Conservation (phyloP, 352 stramenopile species). For the Pythium dissotocum region DNA sequence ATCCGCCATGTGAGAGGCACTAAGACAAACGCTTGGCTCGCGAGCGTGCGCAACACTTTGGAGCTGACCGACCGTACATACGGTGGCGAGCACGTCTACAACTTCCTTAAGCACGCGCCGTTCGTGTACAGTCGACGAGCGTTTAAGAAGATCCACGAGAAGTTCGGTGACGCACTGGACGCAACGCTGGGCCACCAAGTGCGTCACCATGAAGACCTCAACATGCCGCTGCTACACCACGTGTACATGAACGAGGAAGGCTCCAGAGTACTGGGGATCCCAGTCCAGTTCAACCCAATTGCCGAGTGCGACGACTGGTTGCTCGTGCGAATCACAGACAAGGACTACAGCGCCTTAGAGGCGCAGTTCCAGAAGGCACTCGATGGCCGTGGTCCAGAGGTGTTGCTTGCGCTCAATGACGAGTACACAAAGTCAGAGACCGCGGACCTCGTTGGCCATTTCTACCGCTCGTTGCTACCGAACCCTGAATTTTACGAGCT, state of each 20-base stretch:
- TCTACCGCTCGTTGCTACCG: slow-evolving; percentile 66
- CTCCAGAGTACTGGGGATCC: slow-evolving; percentile 50
- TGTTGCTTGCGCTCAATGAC: slow-evolving; percentile 81
- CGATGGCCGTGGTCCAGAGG: slow-evolving; percentile 48
- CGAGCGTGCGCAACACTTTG: slow-evolving; percentile 78
- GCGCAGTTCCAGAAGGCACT: slow-evolving; percentile 42
- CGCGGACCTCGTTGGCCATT: slow-evolving; percentile 49
- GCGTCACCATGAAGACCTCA: slow-evolving; percentile 69
- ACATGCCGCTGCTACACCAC: slow-evolving; percentile 82
- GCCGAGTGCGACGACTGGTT: slow-evolving; percentile 79
- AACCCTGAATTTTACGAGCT: slow-evolving; percentile 59
- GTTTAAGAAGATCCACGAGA: slow-evolving; percentile 78
- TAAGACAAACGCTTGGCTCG: slow-evolving; percentile 72
- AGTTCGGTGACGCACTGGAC: slow-evolving; percentile 57
- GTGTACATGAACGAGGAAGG: slow-evolving; percentile 88
- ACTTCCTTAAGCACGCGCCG: slow-evolving; percentile 85
- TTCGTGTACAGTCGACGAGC: slow-evolving; percentile 77
- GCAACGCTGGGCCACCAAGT: slow-evolving; percentile 61
- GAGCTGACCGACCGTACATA: slow-evolving; percentile 69
- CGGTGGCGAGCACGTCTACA: slow-evolving; percentile 82
- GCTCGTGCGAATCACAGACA: slow-evolving; percentile 69
- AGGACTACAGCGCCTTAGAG: slow-evolving; percentile 35
- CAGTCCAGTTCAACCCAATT: slow-evolving; percentile 69
- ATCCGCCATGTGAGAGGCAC: slow-evolving; percentile 70
- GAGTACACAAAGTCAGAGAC: slow-evolving; percentile 63